Conservation (phyloP, 768 basidiomycete species). For the Lactifluus rugatus region DNA sequence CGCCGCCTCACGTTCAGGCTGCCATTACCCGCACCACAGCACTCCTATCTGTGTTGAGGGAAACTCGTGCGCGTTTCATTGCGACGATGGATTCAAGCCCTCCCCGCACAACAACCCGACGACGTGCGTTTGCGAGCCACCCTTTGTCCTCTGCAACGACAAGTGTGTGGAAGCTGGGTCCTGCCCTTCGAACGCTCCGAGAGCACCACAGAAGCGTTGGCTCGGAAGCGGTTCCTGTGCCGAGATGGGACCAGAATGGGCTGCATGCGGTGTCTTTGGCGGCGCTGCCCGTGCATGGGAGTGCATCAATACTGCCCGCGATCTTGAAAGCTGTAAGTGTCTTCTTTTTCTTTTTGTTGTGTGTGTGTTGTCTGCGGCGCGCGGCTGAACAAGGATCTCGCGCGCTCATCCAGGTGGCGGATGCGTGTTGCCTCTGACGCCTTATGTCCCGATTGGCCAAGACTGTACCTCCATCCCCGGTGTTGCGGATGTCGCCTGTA, state of each 20-base stretch:
- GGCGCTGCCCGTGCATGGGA: conserved; percentile 35
- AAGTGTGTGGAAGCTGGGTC: conserved; percentile 26
- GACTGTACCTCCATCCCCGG: conserved; percentile 43
- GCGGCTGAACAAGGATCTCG: not conserved
- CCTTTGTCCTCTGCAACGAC: conserved; percentile 40
- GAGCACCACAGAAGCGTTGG: conserved; percentile 21
- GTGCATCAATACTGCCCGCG: conserved; percentile 37
- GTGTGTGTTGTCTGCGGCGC: not conserved
- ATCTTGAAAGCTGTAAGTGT: conserved; percentile 45
- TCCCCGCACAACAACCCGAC: conserved; percentile 28
- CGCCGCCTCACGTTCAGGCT: conserved; percentile 21
- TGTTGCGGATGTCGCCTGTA: conserved; percentile 41
- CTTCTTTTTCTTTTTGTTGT: not conserved
- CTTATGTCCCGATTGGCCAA: conserved; percentile 28
- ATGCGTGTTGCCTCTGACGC: conserved; percentile 31
- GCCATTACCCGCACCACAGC: conserved; percentile 35
- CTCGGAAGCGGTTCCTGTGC: conserved; percentile 26
- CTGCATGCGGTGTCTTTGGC: conserved; percentile 37
- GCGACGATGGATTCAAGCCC: conserved; percentile 34
- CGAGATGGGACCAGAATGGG: conserved; percentile 24
- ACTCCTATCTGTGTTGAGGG: conserved; percentile 28
- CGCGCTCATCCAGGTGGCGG: conserved; percentile 34
- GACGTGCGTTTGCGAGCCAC: conserved; percentile 34
- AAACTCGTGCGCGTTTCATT: conserved; percentile 37
- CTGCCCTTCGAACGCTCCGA: conserved; percentile 25